A percentile compares a stretch with the other conserved stretches of the same genome.
These are phyloP conservation scores for Verticillium isaacii DNA, from an alignment of 2,329 filamentous ascomycete species.

Conservation along the genomic window DNA sequence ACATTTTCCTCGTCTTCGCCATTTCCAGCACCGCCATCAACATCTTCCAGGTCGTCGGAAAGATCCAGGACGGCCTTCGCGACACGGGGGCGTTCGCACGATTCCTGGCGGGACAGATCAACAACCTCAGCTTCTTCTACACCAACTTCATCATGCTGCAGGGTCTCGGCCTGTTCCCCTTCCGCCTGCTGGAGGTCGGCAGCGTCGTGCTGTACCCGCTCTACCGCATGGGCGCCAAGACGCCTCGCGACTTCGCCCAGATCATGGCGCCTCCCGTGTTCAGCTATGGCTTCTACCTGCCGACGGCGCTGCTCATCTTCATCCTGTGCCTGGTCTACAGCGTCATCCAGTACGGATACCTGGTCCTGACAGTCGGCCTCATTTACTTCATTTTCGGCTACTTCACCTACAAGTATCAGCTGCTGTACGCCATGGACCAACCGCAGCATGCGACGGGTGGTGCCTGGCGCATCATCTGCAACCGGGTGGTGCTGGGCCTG, in stretches of 20 bases:
- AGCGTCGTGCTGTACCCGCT: constrained; percentile 80
- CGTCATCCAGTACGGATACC: constrained; percentile 72
- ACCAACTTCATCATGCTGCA: constrained; percentile 92
- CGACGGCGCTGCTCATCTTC: constrained; percentile 86
- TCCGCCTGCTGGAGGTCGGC: constrained; percentile 86
- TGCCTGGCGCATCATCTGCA: constrained; percentile 95
- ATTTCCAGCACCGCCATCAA: constrained; percentile 81
- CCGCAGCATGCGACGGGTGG: constrained; percentile 89
- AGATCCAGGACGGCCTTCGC: constrained; percentile 68
- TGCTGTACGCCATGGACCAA: constrained; percentile 97
- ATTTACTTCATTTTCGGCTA: constrained; percentile 80
- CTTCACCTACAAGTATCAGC: constrained; percentile 94
- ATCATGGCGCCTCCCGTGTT: constrained; percentile 79
- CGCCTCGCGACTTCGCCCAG: constrained; percentile 83
- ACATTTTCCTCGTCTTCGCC: constrained; percentile 94
- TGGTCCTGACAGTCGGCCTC: constrained; percentile 76
- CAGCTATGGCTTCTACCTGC: constrained; percentile 93
- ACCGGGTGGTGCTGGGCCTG: constrained; percentile 80
- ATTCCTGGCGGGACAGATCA: constrained; percentile 70
- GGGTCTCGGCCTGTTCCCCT: constrained; percentile 87
- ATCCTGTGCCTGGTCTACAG: constrained; percentile 96
- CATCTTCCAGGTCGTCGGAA: constrained; percentile 68
- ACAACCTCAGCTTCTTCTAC: constrained; percentile 77
- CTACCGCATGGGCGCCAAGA: constrained; percentile 71
- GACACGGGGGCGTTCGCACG: constrained; percentile 76